Evolutionary conservation across 176 grass and related monocot species (phyloP), one percentile per base, ranked within the genome.

Genomic region (Puccinellia tenuiflora): DNA sequence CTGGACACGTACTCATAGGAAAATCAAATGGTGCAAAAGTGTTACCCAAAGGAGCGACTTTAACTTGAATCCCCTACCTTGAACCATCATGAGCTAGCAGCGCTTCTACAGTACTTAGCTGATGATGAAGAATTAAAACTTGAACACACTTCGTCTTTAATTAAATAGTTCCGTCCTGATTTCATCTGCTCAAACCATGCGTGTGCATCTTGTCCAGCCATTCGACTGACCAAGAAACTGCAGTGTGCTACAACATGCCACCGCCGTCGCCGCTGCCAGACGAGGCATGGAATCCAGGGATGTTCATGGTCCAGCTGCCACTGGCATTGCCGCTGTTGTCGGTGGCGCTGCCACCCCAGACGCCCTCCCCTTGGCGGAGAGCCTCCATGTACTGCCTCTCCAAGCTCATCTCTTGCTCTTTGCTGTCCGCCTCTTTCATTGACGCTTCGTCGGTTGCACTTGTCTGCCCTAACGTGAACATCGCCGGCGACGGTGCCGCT

Each of bases 261-360:
- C 68, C 31, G 48, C 84, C 84, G 59, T 60, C 55, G 21, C 68
- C 79, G 14, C 79, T 77, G 13, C 83, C 82, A 25, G 90, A 89
- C 48, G 87, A 88, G 39, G 92, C 81, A 81, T 90, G 73, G 83
- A 95, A 98, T 70, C 91, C 72, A 14, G 76, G 79, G 62, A 91
- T 83, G 86, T 93, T 90, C 42, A 90, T 81, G 50, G 81, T 77
- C 96, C 96, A 98, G 63, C 73, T 86, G 46, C 84, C 67, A 26
- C 79, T 39, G 24, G 31, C 76, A 47, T 53, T 78, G 61, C 79
- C 60, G 75, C 46, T 72, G 48, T 80, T 59, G 60, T 55, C 48
- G 18, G 39, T 66, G 28, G 83, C 73, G 14, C 72, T 88, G 17
- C 68, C 67, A 29, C 78, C 85, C 94, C 91, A 91, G 66, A 86